Conservation (phyloP, 2,329 filamentous ascomycete species). For the Aspergillus luchuensis region DNA sequence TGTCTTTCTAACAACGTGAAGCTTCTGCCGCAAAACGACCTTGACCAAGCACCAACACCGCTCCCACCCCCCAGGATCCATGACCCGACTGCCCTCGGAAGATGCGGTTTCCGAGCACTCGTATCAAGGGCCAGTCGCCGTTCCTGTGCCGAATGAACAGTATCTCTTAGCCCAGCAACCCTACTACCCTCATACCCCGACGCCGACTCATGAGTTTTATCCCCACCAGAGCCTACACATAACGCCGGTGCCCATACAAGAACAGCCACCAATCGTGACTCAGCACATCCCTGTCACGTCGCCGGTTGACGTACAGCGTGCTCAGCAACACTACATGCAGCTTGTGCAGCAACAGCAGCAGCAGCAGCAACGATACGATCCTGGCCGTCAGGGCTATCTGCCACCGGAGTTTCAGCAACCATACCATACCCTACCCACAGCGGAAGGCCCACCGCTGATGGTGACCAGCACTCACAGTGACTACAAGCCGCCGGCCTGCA, state of each 20-base stretch:
- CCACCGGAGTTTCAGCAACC: slow-evolving; percentile 35
- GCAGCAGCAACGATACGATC: slow-evolving; percentile 33
- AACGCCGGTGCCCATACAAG: slow-evolving; percentile 33
- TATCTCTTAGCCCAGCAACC: slow-evolving; percentile 41
- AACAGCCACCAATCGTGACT: slow-evolving; percentile 32
- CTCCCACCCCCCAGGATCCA: slow-evolving; percentile 38
- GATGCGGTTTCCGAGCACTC: slow-evolving; percentile 41
- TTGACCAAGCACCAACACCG: slow-evolving; percentile 45
- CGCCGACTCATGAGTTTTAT: slow-evolving; percentile 41
- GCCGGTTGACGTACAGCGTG: slow-evolving; percentile 31
- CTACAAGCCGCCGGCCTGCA: slow-evolving; percentile 36
- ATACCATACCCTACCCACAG: slow-evolving; percentile 32
- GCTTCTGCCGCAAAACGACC: slow-evolving; percentile 46
- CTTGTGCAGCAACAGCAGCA: slow-evolving; percentile 36
- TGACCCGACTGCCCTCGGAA: slow-evolving; percentile 40
- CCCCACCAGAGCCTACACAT: slow-evolving; percentile 37
- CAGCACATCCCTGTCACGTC: slow-evolving; percentile 35
- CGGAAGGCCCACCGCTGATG: slow-evolving; percentile 35
- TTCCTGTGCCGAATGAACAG: slow-evolving; percentile 36
- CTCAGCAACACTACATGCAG: slow-evolving; percentile 37
- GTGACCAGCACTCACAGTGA: slow-evolving; percentile 35
- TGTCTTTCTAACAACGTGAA: slow-evolving; percentile 16
- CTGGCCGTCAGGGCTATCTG: slow-evolving; percentile 33
- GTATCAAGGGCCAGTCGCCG: slow-evolving; percentile 35
- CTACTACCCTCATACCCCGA: slow-evolving; percentile 37